Conservation (phyloP, 495 filamentous ascomycete species). For the Penicillium angulare region DNA sequence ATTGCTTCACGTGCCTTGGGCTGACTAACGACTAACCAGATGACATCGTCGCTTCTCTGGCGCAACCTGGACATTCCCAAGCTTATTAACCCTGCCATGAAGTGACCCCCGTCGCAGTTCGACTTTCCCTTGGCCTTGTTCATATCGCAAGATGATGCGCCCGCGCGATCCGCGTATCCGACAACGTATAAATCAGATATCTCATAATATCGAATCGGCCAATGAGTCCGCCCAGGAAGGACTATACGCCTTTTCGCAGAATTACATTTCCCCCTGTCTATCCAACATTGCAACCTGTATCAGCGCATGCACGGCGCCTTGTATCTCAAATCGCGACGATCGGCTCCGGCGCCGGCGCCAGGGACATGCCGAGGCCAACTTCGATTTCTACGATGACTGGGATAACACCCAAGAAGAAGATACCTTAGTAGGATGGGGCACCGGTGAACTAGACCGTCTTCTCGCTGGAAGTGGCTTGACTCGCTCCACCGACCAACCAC, state of each 20-base stretch:
- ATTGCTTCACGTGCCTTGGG: no score
- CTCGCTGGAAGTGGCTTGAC: conserved; percentile 69
- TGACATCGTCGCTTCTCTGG: no score
- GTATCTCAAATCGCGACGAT: conserved; percentile 72
- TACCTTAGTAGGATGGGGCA: conserved; percentile 68
- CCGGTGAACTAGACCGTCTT: conserved; percentile 85
- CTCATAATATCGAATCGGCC: conserved; percentile 86
- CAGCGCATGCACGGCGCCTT: conserved; percentile 66
- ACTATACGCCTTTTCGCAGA: conserved; percentile 83
- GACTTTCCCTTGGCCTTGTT: background rate
- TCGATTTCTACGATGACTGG: conserved; percentile 99
- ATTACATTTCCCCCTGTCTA: conserved; percentile 82
- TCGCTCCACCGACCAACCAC: conserved; percentile 60
- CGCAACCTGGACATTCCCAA: no score
- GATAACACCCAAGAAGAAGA: conserved; percentile 69
- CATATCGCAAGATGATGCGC: conserved; percentile 48
- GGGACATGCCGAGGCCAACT: conserved; percentile 74
- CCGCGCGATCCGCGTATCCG: conserved; percentile 90
- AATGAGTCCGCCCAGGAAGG: conserved; percentile 87
- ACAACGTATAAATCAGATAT: conserved; percentile 89
- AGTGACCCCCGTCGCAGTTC: background rate
- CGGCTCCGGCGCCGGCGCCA: conserved; percentile 65
- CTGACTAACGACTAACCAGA: no score
- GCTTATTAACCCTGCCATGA: no score
- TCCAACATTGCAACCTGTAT: conserved; percentile 62